These are phyloP conservation scores for Penicillium cataractarum DNA, from an alignment of 495 filamentous ascomycete species.

Conservation along the genomic window DNA sequence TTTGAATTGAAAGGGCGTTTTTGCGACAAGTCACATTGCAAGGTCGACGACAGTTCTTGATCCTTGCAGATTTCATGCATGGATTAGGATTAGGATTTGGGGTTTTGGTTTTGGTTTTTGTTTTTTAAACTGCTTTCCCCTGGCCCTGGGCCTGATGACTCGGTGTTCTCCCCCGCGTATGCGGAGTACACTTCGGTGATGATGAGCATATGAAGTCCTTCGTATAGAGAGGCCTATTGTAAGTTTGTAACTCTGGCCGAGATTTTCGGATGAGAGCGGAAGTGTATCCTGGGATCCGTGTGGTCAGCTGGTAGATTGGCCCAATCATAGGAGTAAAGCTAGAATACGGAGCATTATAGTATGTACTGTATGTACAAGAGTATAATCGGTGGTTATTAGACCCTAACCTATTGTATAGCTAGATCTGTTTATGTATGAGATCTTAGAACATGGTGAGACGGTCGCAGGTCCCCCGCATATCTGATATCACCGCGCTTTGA, in stretches of 20 bases:
- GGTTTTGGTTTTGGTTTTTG: no score
- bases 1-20: slow-evolving; percentile 20
- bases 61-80: slow-evolving; percentile 45
- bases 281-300: background rate
- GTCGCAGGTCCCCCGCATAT: slow-evolving; percentile 20
- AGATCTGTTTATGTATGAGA: background rate
- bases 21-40: slow-evolving; percentile 41
- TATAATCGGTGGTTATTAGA: no score
- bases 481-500: slow-evolving; percentile 11
- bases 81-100: background rate
- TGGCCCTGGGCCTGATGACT: slow-evolving; percentile 10
- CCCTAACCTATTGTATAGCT: no score
- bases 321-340: background rate
- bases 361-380: background rate
- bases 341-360: no score
- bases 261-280: slow-evolving; percentile 1
- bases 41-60: slow-evolving; percentile 33
- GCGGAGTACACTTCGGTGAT: background rate
- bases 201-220: background rate
- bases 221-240: background rate
- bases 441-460: slow-evolving; percentile 8
- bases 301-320: background rate
- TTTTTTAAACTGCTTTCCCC: no score
- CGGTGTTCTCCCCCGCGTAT: background rate
- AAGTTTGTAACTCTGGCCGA: background rate